phyloP scores from a whole-genome alignment of 352 stramenopile genomes.

The Phytophthora tentaculata region DNA sequence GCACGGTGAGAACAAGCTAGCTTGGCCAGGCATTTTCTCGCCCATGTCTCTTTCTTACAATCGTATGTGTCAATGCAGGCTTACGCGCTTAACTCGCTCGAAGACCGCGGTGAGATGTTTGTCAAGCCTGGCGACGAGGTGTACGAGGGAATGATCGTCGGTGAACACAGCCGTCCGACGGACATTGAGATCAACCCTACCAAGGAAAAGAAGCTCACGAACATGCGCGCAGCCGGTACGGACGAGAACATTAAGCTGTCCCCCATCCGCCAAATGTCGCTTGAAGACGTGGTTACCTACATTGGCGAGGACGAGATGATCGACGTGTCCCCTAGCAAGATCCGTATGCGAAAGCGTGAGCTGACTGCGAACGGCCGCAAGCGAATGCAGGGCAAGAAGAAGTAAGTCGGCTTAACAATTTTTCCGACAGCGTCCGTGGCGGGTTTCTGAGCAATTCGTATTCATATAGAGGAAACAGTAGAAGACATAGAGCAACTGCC shows the following conservation, averaged over 20 bases:
- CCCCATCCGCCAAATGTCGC: slow-evolving; percentile 92
- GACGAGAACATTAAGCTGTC: slow-evolving; percentile 97
- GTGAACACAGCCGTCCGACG: slow-evolving; percentile 94
- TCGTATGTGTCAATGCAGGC: slow-evolving; percentile 37
- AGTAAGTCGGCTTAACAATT: slow-evolving; percentile 38
- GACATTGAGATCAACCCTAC: slow-evolving; percentile 99
- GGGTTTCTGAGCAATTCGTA: slow-evolving; percentile 26
- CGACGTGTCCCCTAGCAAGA: slow-evolving; percentile 95
- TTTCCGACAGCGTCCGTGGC: slow-evolving; percentile 10
- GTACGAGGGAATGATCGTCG: slow-evolving; percentile 98
- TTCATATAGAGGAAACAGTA: slow-evolving; percentile 43
- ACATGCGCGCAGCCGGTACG: slow-evolving; percentile 95
- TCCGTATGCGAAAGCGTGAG: slow-evolving; percentile 92
- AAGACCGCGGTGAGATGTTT: slow-evolving; percentile 96
- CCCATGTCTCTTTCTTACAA: neutral
- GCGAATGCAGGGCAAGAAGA: slow-evolving; percentile 57
- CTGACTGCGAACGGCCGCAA: slow-evolving; percentile 69
- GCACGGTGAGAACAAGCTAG: slow-evolving; percentile 47
- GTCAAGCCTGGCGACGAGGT: slow-evolving; percentile 94
- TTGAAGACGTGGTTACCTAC: slow-evolving; percentile 98
- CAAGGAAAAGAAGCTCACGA: slow-evolving; percentile 96
- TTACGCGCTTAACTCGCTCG: slow-evolving; percentile 94
- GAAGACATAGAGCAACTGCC: slow-evolving; percentile 34
- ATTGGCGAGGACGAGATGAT: slow-evolving; percentile 98
- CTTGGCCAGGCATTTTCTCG: neutral